Percentiles rank a stretch among this genome's conserved stretches.
Conservation (phyloP, 1,284 basidiomycete genomes). For the Puccinia hordei region DNA sequence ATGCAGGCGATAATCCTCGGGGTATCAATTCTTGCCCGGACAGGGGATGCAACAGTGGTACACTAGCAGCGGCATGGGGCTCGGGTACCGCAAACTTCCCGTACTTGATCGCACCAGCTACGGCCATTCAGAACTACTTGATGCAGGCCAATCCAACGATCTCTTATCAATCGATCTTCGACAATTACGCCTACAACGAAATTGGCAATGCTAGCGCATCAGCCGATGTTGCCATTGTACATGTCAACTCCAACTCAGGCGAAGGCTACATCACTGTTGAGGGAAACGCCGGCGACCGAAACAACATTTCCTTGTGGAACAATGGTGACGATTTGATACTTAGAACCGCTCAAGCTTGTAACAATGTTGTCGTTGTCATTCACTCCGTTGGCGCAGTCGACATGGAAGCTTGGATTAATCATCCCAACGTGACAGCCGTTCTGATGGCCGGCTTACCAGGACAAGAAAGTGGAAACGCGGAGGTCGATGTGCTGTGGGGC, state of each 20-base stretch:
- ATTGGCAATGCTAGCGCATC: conserved; percentile 16
- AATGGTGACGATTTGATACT: conserved; percentile 44
- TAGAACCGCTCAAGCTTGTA: conserved; percentile 32
- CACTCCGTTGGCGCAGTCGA: conserved; percentile 49
- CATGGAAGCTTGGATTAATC: conserved; percentile 51
- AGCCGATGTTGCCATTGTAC: conserved; percentile 44
- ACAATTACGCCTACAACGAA: conserved; percentile 28
- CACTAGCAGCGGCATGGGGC: conserved; percentile 45
- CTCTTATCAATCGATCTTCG: conserved; percentile 28
- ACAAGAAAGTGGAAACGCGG: conserved; percentile 51
- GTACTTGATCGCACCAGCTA: conserved; percentile 42
- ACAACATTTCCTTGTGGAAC: conserved; percentile 42
- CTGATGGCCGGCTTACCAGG: conserved; percentile 51
- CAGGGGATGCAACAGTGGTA: conserved; percentile 45
- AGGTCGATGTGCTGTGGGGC: conserved; percentile 49
- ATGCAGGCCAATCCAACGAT: conserved; percentile 4
- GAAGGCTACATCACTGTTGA: conserved; percentile 51
- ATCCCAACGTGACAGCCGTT: conserved; percentile 52
- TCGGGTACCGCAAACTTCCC: conserved; percentile 43
- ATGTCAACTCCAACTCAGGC: conserved; percentile 47
- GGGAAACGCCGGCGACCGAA: conserved; percentile 43
- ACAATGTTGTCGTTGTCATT: conserved; percentile 50
- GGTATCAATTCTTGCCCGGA: conserved; percentile 38
- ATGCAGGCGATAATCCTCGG: conserved; percentile 41
- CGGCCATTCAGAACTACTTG: conserved; percentile 36